Percentiles rank a stretch among this genome's conserved stretches.
Evolutionary conservation across 495 filamentous ascomycete genomes (phyloP).

Genomic region (Hypomontagnella submonticulosa): DNA sequence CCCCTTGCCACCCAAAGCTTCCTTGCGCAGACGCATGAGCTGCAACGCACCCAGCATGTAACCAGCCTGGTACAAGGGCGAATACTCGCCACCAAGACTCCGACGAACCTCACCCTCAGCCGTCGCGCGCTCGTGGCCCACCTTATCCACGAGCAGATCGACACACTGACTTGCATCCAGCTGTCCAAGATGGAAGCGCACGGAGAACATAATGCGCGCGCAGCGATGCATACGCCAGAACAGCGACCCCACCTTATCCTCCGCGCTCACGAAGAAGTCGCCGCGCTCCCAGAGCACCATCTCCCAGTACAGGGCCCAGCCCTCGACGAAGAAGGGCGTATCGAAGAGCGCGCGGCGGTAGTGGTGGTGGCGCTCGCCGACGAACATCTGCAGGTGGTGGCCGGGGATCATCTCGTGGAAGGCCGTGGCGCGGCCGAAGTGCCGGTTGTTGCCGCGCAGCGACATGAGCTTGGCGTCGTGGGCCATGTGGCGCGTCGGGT

Average conservation of each 20-base stretch:
- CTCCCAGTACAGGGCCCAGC: constrained; percentile 67
- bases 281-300: constrained; percentile 57
- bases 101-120: constrained; percentile 66
- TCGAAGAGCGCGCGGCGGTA: constrained; percentile 59
- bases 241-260: constrained; percentile 61
- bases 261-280: constrained; percentile 55
- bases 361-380: constrained; percentile 53
- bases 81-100: constrained; percentile 58
- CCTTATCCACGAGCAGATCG: constrained; percentile 56
- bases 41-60: constrained; percentile 66
- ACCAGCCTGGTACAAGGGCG: constrained; percentile 63
- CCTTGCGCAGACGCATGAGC: constrained; percentile 54
- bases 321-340: constrained; percentile 66
- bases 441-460: constrained; percentile 63
- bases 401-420: constrained; percentile 68
- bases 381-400: constrained; percentile 62
- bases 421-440: constrained; percentile 62
- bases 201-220: constrained; percentile 62
- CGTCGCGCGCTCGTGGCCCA: constrained; percentile 65
- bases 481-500: constrained; percentile 60
- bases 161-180: constrained; percentile 61
- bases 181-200: constrained; percentile 62
- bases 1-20: constrained; percentile 37
- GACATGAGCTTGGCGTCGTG: constrained; percentile 64
- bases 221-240: constrained; percentile 67